These are phyloP conservation scores for Exophiala viscosa DNA, from an alignment of 2,329 filamentous ascomycete genomes.

Conservation along the genomic window DNA sequence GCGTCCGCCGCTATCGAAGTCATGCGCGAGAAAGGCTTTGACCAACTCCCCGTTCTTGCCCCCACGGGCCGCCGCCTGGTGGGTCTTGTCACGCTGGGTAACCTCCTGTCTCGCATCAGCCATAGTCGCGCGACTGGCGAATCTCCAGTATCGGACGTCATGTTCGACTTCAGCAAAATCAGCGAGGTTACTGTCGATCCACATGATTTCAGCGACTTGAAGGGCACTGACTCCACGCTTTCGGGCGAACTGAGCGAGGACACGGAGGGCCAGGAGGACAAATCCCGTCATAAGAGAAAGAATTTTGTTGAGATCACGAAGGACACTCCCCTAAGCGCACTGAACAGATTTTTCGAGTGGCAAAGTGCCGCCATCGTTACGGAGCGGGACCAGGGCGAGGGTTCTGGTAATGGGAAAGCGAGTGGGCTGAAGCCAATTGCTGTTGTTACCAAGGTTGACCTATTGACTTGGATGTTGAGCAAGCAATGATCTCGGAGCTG, in stretches of 20 bases:
- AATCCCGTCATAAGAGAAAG: slow-evolving; percentile 41
- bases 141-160: slow-evolving; percentile 76
- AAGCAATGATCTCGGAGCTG: slow-evolving; percentile 31
- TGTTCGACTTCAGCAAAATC: slow-evolving; percentile 92
- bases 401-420: slow-evolving; percentile 29
- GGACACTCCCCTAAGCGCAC: slow-evolving; percentile 75
- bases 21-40: slow-evolving; percentile 97
- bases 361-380: slow-evolving; percentile 95
- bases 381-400: slow-evolving; percentile 58
- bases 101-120: slow-evolving; percentile 86
- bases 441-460: slow-evolving; percentile 88
- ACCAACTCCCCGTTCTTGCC: slow-evolving; percentile 87
- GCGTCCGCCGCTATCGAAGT: slow-evolving; percentile 91
- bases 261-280: not conserved
- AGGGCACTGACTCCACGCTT: not conserved
- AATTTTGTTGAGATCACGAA: slow-evolving; percentile 92
- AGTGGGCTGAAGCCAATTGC: slow-evolving; percentile 73
- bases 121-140: slow-evolving; percentile 71
- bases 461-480: slow-evolving; percentile 87
- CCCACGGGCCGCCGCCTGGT: slow-evolving; percentile 69
- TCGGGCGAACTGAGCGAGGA: slow-evolving; percentile 2
- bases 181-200: slow-evolving; percentile 90
- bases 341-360: slow-evolving; percentile 85
- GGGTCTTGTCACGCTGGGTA: slow-evolving; percentile 89
- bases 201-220: slow-evolving; percentile 52